Evolutionary conservation across 2,329 filamentous ascomycete species (phyloP), one percentile per base, ranked within the genome.

Genomic region (Alternaria ethzedia): DNA sequence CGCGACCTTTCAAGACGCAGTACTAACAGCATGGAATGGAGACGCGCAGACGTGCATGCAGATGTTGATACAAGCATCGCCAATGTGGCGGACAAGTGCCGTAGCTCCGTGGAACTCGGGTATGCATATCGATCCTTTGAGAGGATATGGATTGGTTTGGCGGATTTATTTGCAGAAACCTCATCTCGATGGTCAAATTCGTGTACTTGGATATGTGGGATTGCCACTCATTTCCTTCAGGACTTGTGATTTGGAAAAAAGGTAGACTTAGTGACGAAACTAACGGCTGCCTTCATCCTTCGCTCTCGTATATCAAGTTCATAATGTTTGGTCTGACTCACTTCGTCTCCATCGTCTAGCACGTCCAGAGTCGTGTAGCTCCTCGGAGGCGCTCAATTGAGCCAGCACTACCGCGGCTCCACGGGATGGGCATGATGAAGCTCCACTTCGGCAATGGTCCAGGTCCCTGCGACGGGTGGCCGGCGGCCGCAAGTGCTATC

Each of bases 391-490:
- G 36, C 45, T 49, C 36, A 36, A 57, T 57, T 49, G 5, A 41
- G 45, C 41, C 36, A 50, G 21, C 44, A 51, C 47, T 28, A 32
- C 58, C 54, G 58, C 58, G 58, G 62, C 54, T 58, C 49, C 44
- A 58, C 62, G 49, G 36, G 45, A 20, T 36, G 49, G 49, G 28
- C 20, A 36, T 23, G 28, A 41, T 28, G 46, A 25, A 57, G 62
- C 36, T 50, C 62, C 62, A 65, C 57, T 63, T 60, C 20, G 41
- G 57, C 43, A 36, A 32, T 64, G 46, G 55, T 49, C 54, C 20
- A 57, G 54, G 62, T 57, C 62, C 62, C 62, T 64, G 62, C 54
- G 54, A 61, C 62, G 62, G 62, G 62, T 54, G 58, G 58, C 47
- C 25, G 47, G 47, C 32, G 47, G 61, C 61, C 54, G 49, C 43